Percentiles rank a stretch among this genome's conserved stretches.
These are phyloP conservation scores for Emmonsiellopsis sp. DNA, from an alignment of 2,329 filamentous ascomycete species.

Conservation along the genomic window DNA sequence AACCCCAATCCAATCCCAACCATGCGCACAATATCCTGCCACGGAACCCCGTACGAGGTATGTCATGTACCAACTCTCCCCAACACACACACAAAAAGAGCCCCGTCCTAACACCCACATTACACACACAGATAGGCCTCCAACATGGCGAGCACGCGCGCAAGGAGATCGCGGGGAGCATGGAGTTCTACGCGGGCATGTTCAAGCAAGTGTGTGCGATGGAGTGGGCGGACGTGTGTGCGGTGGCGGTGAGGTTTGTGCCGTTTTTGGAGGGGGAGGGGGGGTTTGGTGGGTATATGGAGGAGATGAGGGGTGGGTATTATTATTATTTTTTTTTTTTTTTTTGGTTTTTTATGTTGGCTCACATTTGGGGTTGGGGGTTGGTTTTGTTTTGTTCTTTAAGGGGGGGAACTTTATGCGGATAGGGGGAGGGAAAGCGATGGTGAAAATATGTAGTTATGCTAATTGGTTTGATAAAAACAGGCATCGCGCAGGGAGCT, in stretches of 20 bases:
- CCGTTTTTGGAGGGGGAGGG: slow-evolving; percentile 27
- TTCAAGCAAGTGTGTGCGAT: slow-evolving; percentile 25
- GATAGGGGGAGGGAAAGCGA: background rate
- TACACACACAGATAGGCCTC: slow-evolving; percentile 17
- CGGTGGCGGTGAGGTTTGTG: slow-evolving; percentile 38
- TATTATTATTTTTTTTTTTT: background rate
- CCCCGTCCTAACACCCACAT: background rate
- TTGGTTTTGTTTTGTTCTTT: too few species aligned
- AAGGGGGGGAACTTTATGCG: background rate
- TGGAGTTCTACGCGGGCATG: slow-evolving; percentile 20
- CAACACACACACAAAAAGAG: too few species aligned
- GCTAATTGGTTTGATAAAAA: background rate
- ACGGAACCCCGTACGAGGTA: slow-evolving; percentile 21
- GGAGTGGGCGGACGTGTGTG: slow-evolving; percentile 40
- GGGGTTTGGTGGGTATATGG: slow-evolving; percentile 20
- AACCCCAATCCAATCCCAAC: too few species aligned
- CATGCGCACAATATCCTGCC: slow-evolving; percentile 19
- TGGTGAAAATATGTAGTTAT: too few species aligned
- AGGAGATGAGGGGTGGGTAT: slow-evolving; percentile 23
- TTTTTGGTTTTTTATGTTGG: background rate
- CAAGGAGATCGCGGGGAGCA: slow-evolving; percentile 18
- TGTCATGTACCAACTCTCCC: background rate
- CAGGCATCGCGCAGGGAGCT: slow-evolving; percentile 47
- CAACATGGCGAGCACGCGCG: slow-evolving; percentile 21
- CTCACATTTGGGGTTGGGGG: background rate